Evolutionary conservation across 2,329 filamentous ascomycete genomes (phyloP).

Genomic region (Aspergillus sojae): DNA sequence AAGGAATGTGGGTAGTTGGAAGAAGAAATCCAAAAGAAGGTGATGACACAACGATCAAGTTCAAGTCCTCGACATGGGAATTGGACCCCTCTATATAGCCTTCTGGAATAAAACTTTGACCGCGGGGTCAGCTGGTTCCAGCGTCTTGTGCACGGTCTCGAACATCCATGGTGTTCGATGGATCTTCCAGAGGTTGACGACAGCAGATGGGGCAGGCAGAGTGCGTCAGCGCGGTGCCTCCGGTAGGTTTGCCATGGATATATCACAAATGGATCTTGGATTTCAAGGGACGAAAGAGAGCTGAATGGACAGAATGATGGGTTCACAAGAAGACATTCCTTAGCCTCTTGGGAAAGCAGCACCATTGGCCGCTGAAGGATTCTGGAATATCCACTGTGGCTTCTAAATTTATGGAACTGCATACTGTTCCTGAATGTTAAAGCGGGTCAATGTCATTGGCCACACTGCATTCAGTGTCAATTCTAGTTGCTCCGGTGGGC

Average conservation of each 20-base stretch:
- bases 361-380: neutral
- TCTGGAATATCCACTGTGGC: neutral
- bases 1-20: conserved; percentile 13
- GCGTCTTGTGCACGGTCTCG: neutral
- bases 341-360: neutral
- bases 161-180: conserved; percentile 6
- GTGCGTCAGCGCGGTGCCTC: conserved; percentile 3
- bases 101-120: neutral
- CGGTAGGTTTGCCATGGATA: neutral
- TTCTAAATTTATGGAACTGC: neutral
- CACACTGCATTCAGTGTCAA: neutral
- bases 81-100: conserved; percentile 6
- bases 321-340: neutral
- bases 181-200: neutral
- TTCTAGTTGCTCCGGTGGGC: neutral
- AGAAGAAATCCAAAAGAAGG: neutral
- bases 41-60: neutral
- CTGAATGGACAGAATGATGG: neutral
- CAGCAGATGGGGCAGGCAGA: neutral
- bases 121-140: neutral
- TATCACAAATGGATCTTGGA: neutral
- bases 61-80: neutral
- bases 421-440: conserved; percentile 1
- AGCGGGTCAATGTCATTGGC: neutral
- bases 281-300: neutral